Base-by-base conservation (phyloP, 495 filamentous ascomycete species). In the Tuber magnatum region DNA sequence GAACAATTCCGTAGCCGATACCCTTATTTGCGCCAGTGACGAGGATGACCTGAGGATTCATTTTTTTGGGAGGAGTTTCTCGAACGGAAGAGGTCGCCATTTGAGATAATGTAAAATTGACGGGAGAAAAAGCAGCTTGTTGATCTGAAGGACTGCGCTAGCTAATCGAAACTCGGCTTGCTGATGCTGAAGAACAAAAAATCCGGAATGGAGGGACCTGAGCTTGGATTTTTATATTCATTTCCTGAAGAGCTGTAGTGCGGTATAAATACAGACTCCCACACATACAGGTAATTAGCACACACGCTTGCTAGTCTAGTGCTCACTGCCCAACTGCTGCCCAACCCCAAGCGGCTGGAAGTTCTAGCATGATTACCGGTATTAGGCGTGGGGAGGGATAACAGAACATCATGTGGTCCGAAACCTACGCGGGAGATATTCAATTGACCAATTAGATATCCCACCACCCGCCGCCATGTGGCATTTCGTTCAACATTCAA, bases 11-110 rank as follows among this genome's bases (percentile, higher is more conserved):
- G 42, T 77, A 72, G 24, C 56, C 73, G 18, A 77, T 75, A 40
- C 70, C 76, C 70, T 68, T 77, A 40, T 75, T 77, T 32, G 73
- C 51, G 18, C 69, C 70, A 8, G 76, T 69, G 48, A 77, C 42
- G 51, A 72, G 73, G 38, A 72, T 68, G 5, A 43, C 41, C 69
- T 73, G 40, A 28, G 73, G 61, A 69, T 70, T 35, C 56, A 65
- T 65, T 32, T 51, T 65, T 41, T 41, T 56, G 41, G 56, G 46
- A 43, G 46, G 22, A 22, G 38, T 32, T 24, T 70, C 28, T 61
- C 28, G 20, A 16, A 41, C 12, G 9, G n/a, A 61, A 61, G 56
- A 61, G 28, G 14, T 0, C 9, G 56, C 28, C n/a, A 5, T 65
- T 65, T 65, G 56, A 20, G 56, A 65, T 18, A 32, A 28, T 65